Percentiles rank a stretch among this genome's conserved stretches.
phyloP scores from a whole-genome alignment of 306 rosid species.

The Cicer chorassanicum region DNA sequence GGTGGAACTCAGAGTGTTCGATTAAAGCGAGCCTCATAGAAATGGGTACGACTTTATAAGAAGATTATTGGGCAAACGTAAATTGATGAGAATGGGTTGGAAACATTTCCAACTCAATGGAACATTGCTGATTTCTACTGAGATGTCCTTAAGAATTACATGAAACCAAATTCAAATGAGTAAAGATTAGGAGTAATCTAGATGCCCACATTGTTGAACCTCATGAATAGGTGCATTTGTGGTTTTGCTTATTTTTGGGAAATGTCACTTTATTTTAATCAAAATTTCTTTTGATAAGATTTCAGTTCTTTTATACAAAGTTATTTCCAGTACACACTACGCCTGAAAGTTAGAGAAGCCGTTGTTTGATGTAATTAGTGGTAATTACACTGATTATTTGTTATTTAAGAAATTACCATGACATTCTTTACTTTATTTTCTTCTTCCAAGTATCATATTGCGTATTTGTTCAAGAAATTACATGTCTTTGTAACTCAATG shows the following conservation, averaged over 20 bases:
- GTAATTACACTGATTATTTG: neutral
- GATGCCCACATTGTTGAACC: neutral
- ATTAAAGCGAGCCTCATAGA: constrained; percentile 54
- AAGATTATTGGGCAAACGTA: constrained; percentile 45
- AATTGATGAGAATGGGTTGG: constrained; percentile 43
- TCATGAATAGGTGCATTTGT: neutral
- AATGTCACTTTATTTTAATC: neutral
- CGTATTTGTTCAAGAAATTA: neutral
- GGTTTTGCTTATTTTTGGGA: constrained; percentile 5
- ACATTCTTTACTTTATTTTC: neutral
- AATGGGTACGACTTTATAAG: constrained; percentile 54
- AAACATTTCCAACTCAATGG: constrained; percentile 53
- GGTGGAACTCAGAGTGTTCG: constrained; percentile 65
- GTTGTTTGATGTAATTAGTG: neutral
- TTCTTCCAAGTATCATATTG: neutral
- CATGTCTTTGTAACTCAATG: neutral
- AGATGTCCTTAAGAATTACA: constrained; percentile 30
- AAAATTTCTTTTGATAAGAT: neutral
- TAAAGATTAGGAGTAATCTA: constrained; percentile 14
- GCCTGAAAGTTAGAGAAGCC: neutral
- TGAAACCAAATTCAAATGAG: constrained; percentile 32
- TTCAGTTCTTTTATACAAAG: neutral
- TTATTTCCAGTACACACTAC: neutral
- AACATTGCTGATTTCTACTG: constrained; percentile 49
- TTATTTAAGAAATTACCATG: neutral